Base-by-base conservation (phyloP, 306 rosid genomes). In the Lotus japonicus region DNA sequence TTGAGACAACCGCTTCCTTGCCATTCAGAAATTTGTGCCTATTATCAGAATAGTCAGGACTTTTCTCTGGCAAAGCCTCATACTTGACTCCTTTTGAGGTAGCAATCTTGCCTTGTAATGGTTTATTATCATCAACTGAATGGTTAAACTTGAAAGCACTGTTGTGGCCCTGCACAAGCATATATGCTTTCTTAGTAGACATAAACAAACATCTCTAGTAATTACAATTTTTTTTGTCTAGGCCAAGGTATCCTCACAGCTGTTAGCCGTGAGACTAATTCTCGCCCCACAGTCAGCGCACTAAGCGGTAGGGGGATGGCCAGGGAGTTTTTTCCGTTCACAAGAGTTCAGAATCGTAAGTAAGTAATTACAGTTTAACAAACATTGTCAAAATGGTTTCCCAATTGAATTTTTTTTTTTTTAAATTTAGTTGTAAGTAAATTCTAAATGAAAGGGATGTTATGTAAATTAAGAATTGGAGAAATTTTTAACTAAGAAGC, bases 151-250 rank as follows among this genome's bases (percentile, higher is more conserved):
- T 77, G 16, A 33, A 61, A 67, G 63, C 70, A 71, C 73, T 84
- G 54, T 19, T 84, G 54, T 19, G 57, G 64, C 74, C 90, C 98
- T 94, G 95, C 86, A 88, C 12, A 60, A 77, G 56, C 61, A 59
- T 23, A 14, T 50, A 28, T 18, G 42, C 18, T 16, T 75, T 23
- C 26, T 43, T n/a, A 70, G 58, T 33, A 42, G 21, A 41, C 9
- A 58, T 5, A 2, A 0, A 43, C 39, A 54, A 14, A 52, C 57
- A 42, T n/a, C n/a, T n/a, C n/a, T n/a, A n/a, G n/a, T n/a, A n/a
- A n/a, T n/a, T n/a, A n/a, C n/a, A n/a, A n/a, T n/a, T n/a, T n/a
- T n/a, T n/a, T n/a, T n/a, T n/a, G n/a, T n/a, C n/a, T n/a, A n/a
- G n/a, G n/a, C n/a, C n/a, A n/a, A n/a, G n/a, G n/a, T n/a, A n/a